Base-by-base conservation (phyloP, 306 rosid species). In the Clitoria ternatea region DNA sequence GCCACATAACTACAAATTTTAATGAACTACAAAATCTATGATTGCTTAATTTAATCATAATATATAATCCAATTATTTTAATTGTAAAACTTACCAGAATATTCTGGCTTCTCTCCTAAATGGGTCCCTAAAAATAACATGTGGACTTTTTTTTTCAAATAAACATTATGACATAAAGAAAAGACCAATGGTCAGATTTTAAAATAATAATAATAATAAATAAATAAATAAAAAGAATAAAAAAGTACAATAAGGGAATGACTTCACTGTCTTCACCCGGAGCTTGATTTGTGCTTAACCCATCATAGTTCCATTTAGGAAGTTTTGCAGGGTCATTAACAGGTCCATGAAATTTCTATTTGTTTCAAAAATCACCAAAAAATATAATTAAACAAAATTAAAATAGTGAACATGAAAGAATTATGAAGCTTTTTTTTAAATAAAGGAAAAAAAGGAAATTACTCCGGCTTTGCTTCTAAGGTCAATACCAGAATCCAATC, bases 241-340 rank as follows among this genome's bases (percentile, higher is more conserved):
- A 0, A 13, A 9, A 43, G 6, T 32, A 17, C 7, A 26, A 1
- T 5, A 59, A 48, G 5, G 22, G 60, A 59, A 87, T 87, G 64
- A 85, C 85, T 87, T 87, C 92, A 79, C 90, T 87, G 61, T 87
- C 92, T 33, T 85, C 68, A 13, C 92, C 92, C 13, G 85, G 86
- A 66, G 92, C 92, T 76, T 87, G 92, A 22, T 86, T 70, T 61
- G 92, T 87, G 82, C 92, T 87, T 24, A 90, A 87, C 0, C 92
- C 92, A 67, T 85, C 90, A 20, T 77, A 85, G 78, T 85, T 85
- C 90, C 87, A 85, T 61, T 83, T 83, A 26, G 92, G 92, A 61
- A 87, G 88, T 29, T 85, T 83, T 78, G 88, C 23, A 73, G 92
- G 92, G 43, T 87, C 83, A 79, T 5, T 74, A 3, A 79, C 86